Percentiles rank a stretch among this genome's conserved stretches.
phyloP scores from a whole-genome alignment of 768 basidiomycete species.

The Pleurotus giganteus region DNA sequence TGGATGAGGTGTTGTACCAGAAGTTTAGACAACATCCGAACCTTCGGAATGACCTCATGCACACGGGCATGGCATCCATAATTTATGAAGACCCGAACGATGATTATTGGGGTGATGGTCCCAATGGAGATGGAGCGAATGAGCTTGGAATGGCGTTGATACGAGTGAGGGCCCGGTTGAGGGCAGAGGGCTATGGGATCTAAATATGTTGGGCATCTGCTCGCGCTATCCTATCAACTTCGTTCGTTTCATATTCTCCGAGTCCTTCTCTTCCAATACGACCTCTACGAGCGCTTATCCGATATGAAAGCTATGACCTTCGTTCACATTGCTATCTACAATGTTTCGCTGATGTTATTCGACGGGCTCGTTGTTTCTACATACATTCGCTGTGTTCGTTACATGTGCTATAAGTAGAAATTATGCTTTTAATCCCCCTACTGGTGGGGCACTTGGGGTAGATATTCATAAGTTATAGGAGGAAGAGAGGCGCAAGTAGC shows the following conservation, averaged over 20 bases:
- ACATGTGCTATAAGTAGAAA: too few relatives aligned
- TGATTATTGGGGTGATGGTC: slow-evolving; percentile 67
- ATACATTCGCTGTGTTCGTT: too few relatives aligned
- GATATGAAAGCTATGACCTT: too few relatives aligned
- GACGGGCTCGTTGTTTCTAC: too few relatives aligned
- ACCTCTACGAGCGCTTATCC: neutral
- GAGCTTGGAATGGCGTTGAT: slow-evolving; percentile 61
- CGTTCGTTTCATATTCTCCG: neutral
- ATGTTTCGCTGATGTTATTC: too few relatives aligned
- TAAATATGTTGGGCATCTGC: neutral
- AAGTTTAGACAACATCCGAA: slow-evolving; percentile 74
- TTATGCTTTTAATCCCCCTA: too few relatives aligned
- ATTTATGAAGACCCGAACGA: slow-evolving; percentile 56
- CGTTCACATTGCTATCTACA: too few relatives aligned
- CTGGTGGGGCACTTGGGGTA: too few relatives aligned
- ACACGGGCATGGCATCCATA: slow-evolving; percentile 49
- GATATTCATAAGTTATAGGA: too few relatives aligned
- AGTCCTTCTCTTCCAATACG: neutral
- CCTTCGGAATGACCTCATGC: slow-evolving; percentile 50
- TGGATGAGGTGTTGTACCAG: slow-evolving; percentile 63
- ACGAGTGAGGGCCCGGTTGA: slow-evolving; percentile 50
- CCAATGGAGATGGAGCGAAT: slow-evolving; percentile 46
- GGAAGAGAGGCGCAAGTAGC: too few relatives aligned
- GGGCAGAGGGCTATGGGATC: slow-evolving; percentile 18
- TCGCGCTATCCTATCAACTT: neutral